Conservation (phyloP, 2,329 filamentous ascomycete genomes). For the Ascocoryne sarcoides region DNA sequence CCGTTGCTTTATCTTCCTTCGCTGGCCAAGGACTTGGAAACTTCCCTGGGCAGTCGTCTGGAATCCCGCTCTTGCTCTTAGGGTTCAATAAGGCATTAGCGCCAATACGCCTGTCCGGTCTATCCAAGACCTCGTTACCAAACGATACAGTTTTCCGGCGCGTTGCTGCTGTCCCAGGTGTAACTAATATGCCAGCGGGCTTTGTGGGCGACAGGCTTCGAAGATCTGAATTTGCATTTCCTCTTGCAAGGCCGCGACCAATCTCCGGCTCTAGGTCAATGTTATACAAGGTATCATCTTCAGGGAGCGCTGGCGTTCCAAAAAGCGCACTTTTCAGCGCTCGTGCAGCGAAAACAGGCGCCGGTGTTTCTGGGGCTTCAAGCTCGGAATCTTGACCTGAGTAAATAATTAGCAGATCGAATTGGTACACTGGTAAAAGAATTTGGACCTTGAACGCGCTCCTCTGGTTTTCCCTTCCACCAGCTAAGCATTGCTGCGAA, state of each 20-base stretch:
- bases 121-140: slow-evolving; percentile 42
- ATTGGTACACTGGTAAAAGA: not conserved
- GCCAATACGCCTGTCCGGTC: no score
- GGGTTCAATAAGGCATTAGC: slow-evolving; percentile 13
- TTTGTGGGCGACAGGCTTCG: slow-evolving; percentile 25
- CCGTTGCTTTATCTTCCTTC: slow-evolving; percentile 12
- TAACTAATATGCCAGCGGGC: slow-evolving; percentile 48
- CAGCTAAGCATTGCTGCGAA: slow-evolving; percentile 26
- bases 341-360: slow-evolving; percentile 56
- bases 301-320: slow-evolving; percentile 42
- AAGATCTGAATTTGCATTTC: slow-evolving; percentile 22
- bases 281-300: slow-evolving; percentile 27
- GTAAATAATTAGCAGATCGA: slow-evolving; percentile 5
- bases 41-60: slow-evolving; percentile 27
- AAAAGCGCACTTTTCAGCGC: slow-evolving; percentile 57
- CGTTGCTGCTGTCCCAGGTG: slow-evolving; percentile 52
- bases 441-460: slow-evolving; percentile 20
- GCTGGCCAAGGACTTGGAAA: slow-evolving; percentile 23
- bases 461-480: slow-evolving; percentile 24
- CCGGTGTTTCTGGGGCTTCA: slow-evolving; percentile 56
- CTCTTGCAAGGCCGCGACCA: slow-evolving; percentile 1
- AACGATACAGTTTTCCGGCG: slow-evolving; percentile 59
- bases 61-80: slow-evolving; percentile 21
- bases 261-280: slow-evolving; percentile 15
- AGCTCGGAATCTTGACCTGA: slow-evolving; percentile 14